Conservation (phyloP, 2,329 filamentous ascomycete species). For the Bipolaris oryzae region DNA sequence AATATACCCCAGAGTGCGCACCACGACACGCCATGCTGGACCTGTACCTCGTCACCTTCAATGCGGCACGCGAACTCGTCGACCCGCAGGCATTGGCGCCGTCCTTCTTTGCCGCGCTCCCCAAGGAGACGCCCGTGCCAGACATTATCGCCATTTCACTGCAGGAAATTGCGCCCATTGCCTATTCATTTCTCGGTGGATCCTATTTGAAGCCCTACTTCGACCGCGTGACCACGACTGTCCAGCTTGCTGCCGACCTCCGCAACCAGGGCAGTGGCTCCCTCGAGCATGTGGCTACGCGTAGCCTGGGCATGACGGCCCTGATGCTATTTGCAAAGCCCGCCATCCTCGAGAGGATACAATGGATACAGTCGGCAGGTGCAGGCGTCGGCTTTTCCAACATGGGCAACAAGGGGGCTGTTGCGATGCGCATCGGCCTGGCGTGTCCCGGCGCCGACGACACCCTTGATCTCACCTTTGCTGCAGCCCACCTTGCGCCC, state of each 20-base stretch:
- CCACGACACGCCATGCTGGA: conserved; percentile 56
- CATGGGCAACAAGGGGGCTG: conserved; percentile 95
- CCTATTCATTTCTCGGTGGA: conserved; percentile 83
- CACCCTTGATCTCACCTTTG: conserved; percentile 75
- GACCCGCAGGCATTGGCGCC: conserved; percentile 72
- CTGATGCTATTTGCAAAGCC: conserved; percentile 82
- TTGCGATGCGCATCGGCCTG: conserved; percentile 75
- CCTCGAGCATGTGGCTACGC: conserved; percentile 73
- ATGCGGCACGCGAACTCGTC: conserved; percentile 77
- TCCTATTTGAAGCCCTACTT: conserved; percentile 80
- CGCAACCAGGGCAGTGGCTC: conserved; percentile 50
- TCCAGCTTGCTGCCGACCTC: conserved; percentile 69
- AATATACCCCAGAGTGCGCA: not conserved
- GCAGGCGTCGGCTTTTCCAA: conserved; percentile 84
- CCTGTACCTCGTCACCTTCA: conserved; percentile 85
- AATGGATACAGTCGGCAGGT: conserved; percentile 74
- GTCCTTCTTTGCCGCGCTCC: conserved; percentile 62
- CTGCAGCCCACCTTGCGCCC: conserved; percentile 85
- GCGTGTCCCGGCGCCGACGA: conserved; percentile 48
- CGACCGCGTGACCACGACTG: conserved; percentile 69
- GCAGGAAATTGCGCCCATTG: conserved; percentile 87
- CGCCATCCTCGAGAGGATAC: conserved; percentile 62
- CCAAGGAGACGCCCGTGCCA: conserved; percentile 59
- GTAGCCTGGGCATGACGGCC: conserved; percentile 87
- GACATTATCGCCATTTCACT: conserved; percentile 72